Conservation (phyloP, 768 basidiomycete genomes). For the Hypholoma fasciculare region DNA sequence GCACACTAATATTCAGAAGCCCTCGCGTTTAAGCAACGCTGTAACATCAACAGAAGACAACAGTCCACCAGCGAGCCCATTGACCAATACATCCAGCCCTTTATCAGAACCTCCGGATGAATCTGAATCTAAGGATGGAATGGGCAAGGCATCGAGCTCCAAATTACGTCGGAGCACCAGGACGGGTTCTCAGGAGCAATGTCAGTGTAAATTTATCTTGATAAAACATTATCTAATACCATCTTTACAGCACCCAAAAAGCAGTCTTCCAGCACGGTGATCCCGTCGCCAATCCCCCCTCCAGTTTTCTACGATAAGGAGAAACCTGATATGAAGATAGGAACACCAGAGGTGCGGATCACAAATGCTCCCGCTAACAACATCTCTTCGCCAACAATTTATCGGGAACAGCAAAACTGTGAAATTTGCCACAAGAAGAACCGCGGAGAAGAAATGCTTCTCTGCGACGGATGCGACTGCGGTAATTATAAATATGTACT, state of each 20-base stretch:
- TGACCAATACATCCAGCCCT: slow-evolving; percentile 76
- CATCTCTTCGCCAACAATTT: slow-evolving; percentile 24
- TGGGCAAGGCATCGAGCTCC: slow-evolving; percentile 39
- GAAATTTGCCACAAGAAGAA: slow-evolving; percentile 93
- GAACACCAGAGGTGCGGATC: slow-evolving; percentile 52
- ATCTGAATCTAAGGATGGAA: slow-evolving; percentile 57
- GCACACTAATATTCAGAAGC: slow-evolving; percentile 48
- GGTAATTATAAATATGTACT: slow-evolving; percentile 27
- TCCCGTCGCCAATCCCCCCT: slow-evolving; percentile 37
- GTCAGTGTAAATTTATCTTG: slow-evolving; percentile 15
- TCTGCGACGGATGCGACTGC: slow-evolving; percentile 53
- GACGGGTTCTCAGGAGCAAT: slow-evolving; percentile 52
- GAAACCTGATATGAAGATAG: slow-evolving; percentile 42
- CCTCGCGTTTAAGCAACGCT: slow-evolving; percentile 39
- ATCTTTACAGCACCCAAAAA: slow-evolving; percentile 35
- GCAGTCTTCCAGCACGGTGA: slow-evolving; percentile 19
- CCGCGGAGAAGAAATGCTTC: slow-evolving; percentile 87
- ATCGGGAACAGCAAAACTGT: slow-evolving; percentile 68
- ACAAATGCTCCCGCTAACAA: slow-evolving; percentile 27
- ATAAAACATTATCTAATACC: slow-evolving; percentile 9
- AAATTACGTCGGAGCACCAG: slow-evolving; percentile 54
- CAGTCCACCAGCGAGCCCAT: slow-evolving; percentile 71
- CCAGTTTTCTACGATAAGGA: slow-evolving; percentile 51
- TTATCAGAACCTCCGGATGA: slow-evolving; percentile 84
- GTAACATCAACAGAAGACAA: slow-evolving; percentile 40